A percentile compares a stretch with the other conserved stretches of the same genome.
Evolutionary conservation across 176 grass and related monocot species (phyloP).

Genomic region (Cymbopogon citratus): DNA sequence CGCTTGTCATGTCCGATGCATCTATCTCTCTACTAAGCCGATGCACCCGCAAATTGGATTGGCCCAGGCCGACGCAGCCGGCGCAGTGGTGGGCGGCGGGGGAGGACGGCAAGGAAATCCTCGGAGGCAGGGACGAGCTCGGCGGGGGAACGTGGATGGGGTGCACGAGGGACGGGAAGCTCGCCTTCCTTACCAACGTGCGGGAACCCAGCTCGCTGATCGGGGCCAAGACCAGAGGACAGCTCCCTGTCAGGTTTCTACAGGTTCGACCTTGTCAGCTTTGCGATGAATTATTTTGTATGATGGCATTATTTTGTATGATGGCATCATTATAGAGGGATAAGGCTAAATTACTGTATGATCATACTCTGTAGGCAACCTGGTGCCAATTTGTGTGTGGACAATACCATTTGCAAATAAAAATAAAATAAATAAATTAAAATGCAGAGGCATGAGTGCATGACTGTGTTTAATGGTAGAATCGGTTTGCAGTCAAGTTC

Average conservation of each 20-base stretch:
- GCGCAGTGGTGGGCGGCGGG: conserved; percentile 54
- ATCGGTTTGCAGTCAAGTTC: background rate
- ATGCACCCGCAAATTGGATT: background rate
- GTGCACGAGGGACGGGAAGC: conserved; percentile 59
- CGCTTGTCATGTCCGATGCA: background rate
- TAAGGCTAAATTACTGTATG: background rate
- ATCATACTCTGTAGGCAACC: background rate
- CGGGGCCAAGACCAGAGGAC: conserved; percentile 58
- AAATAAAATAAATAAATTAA: background rate
- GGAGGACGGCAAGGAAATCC: conserved; percentile 35
- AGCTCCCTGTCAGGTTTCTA: conserved; percentile 78
- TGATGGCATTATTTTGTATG: background rate
- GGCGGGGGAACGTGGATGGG: conserved; percentile 87
- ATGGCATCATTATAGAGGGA: background rate
- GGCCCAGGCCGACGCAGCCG: conserved; percentile 60
- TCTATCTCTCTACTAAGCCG: background rate
- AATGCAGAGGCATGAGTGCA: background rate
- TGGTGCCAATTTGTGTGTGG: background rate
- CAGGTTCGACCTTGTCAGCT: conserved; percentile 35
- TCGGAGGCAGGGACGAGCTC: conserved; percentile 74
- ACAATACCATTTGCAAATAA: background rate
- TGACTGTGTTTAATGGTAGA: background rate
- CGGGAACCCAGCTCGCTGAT: conserved; percentile 36
- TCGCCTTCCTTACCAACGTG: conserved; percentile 80
- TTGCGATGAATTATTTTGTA: background rate